Conservation (phyloP, 2,329 filamentous ascomycete species). For the Plenodomus lindquistii region DNA sequence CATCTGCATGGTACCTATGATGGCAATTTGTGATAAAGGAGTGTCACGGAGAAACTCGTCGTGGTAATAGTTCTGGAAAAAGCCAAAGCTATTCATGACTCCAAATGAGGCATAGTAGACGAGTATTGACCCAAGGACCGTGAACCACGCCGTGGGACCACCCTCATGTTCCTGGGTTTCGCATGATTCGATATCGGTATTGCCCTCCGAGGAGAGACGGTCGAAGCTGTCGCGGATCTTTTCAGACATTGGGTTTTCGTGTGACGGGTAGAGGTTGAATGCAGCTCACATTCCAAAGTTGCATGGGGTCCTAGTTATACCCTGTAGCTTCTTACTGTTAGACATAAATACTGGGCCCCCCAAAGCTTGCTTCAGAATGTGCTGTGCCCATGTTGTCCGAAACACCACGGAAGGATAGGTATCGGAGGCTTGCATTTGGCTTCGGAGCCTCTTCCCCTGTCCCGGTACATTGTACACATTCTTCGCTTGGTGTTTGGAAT, state of each 20-base stretch:
- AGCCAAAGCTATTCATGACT: constrained; percentile 49
- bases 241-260: constrained; percentile 15
- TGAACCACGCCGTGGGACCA: constrained; percentile 34
- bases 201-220: constrained; percentile 14
- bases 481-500: neutral
- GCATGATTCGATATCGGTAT: constrained; percentile 29
- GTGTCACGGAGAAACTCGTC: constrained; percentile 37
- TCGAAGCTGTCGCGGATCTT: constrained; percentile 13
- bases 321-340: neutral
- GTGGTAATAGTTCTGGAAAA: constrained; percentile 52
- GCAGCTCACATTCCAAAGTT: constrained; percentile 5
- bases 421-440: constrained; percentile 2
- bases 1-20: constrained; percentile 50
- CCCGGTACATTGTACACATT: neutral
- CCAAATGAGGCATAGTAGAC: constrained; percentile 47
- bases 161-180: constrained; percentile 20
- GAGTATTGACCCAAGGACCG: constrained; percentile 42
- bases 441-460: neutral
- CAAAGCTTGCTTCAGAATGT: constrained; percentile 1
- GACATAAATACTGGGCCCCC: neutral
- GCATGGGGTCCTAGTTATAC: constrained; percentile 10
- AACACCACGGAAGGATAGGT: constrained; percentile 3
- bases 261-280: constrained; percentile 1
- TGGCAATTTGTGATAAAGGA: constrained; percentile 44
- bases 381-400: constrained; percentile 2